Evolutionary conservation across 768 basidiomycete genomes (phyloP).

Genomic region (Serendipita indica): DNA sequence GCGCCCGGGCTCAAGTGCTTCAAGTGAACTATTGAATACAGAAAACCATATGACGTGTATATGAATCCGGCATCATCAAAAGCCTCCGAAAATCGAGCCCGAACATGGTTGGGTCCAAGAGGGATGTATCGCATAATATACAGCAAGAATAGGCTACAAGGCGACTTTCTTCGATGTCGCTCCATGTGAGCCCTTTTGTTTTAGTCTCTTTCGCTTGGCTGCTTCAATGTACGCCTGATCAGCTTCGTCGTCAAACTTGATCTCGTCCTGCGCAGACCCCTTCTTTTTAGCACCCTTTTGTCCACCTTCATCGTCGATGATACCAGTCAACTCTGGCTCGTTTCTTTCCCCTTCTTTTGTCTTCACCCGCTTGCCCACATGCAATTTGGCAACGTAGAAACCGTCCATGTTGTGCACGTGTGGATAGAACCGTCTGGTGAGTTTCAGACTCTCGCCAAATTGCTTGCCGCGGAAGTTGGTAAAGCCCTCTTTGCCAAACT

Average conservation of each 20-base stretch:
- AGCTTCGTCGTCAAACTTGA: conserved; percentile 58
- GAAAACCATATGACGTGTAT: too few relatives aligned
- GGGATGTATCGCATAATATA: too few relatives aligned
- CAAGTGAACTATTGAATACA: too few relatives aligned
- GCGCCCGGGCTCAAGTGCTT: too few relatives aligned
- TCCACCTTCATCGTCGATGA: conserved; percentile 19
- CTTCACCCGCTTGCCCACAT: conserved; percentile 69
- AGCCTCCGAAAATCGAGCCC: too few relatives aligned
- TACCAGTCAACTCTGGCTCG: conserved; percentile 21
- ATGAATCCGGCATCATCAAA: too few relatives aligned
- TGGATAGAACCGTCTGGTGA: conserved; percentile 85
- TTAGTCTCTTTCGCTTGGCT: conserved; percentile 64
- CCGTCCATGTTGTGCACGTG: conserved; percentile 99
- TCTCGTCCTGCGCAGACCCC: conserved; percentile 24
- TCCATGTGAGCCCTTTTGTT: conserved; percentile 58
- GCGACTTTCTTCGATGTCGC: too few relatives aligned
- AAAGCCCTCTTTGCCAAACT: conserved; percentile 88
- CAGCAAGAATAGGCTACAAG: too few relatives aligned
- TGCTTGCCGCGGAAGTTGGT: conserved; percentile 76
- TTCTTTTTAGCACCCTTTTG: conserved; percentile 21
- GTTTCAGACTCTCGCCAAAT: conserved; percentile 60
- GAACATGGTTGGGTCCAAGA: too few relatives aligned
- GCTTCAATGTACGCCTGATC: conserved; percentile 69
- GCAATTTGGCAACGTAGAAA: conserved; percentile 97
- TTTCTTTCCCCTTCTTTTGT: conserved; percentile 17